These are phyloP conservation scores for Passiflora organensis DNA, from an alignment of 345 rosid genomes.

Conservation along the genomic window DNA sequence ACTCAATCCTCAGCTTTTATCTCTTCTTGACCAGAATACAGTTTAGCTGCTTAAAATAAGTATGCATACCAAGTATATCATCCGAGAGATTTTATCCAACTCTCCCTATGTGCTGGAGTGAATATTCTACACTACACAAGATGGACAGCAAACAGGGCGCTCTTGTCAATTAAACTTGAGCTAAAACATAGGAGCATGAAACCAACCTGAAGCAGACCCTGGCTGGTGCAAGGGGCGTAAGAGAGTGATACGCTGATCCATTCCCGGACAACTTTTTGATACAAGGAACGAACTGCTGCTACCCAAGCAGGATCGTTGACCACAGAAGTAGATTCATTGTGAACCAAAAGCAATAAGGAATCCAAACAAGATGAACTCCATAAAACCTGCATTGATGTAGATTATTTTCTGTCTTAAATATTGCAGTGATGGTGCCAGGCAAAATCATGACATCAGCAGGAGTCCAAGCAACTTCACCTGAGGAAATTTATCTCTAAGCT, in stretches of 20 bases:
- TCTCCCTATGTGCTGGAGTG: neutral
- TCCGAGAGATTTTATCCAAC: neutral
- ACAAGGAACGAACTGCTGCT: constrained; percentile 75
- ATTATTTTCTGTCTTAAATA: constrained; percentile 10
- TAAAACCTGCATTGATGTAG: constrained; percentile 58
- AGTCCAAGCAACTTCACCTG: constrained; percentile 51
- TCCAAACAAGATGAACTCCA: constrained; percentile 97
- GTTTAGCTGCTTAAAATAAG: neutral
- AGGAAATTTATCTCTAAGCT: constrained; percentile 93
- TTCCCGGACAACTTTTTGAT: constrained; percentile 77
- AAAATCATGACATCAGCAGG: neutral
- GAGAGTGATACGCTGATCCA: constrained; percentile 92
- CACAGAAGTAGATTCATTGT: constrained; percentile 54
- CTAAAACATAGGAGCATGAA: constrained; percentile 1
- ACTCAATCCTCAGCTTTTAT: too few relatives aligned
- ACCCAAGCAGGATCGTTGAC: constrained; percentile 89
- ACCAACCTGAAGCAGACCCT: constrained; percentile 95
- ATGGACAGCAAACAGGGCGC: neutral
- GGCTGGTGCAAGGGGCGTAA: constrained; percentile 97
- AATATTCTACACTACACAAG: neutral
- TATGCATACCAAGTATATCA: neutral
- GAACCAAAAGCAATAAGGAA: constrained; percentile 73
- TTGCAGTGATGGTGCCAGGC: too few relatives aligned
- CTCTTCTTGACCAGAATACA: too few relatives aligned
- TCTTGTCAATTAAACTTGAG: neutral